A percentile compares a stretch with the other conserved stretches of the same genome.
phyloP scores from a whole-genome alignment of 306 rosid genomes.

The Vigna angularis region DNA sequence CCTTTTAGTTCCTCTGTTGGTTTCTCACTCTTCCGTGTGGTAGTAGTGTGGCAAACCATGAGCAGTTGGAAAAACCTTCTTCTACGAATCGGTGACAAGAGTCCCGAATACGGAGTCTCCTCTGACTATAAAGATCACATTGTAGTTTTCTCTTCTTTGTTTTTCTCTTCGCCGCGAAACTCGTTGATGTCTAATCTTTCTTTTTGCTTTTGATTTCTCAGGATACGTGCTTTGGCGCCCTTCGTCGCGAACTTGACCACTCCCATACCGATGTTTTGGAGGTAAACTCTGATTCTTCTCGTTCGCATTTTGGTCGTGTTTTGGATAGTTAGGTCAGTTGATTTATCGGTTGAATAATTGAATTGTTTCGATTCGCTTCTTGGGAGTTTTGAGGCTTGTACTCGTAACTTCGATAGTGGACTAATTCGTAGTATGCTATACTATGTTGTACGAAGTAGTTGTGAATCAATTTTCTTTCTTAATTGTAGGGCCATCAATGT shows the following conservation, averaged over 20 bases:
- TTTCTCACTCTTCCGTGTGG: not conserved
- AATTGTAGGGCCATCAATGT: not conserved
- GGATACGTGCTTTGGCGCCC: constrained; percentile 84
- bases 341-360: not conserved
- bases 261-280: constrained; percentile 63
- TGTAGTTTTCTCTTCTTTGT: constrained; percentile 50
- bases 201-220: constrained; percentile 50
- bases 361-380: not conserved
- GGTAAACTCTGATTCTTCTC: constrained; percentile 49
- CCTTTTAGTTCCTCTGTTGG: not conserved
- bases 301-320: not conserved
- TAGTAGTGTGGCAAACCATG: constrained; percentile 46
- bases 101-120: constrained; percentile 79
- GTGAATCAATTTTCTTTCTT: not conserved
- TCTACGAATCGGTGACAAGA: constrained; percentile 90
- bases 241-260: constrained; percentile 91
- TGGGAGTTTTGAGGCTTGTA: not conserved
- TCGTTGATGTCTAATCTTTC: not conserved
- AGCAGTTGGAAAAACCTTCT: constrained; percentile 85
- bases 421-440: not conserved
- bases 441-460: not conserved
- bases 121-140: constrained; percentile 94
- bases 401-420: not conserved
- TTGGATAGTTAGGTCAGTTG: not conserved
- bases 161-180: not conserved